Evolutionary conservation across 805 yeast species (phyloP).

Genomic region (Nakazawaea wickerhamii): DNA sequence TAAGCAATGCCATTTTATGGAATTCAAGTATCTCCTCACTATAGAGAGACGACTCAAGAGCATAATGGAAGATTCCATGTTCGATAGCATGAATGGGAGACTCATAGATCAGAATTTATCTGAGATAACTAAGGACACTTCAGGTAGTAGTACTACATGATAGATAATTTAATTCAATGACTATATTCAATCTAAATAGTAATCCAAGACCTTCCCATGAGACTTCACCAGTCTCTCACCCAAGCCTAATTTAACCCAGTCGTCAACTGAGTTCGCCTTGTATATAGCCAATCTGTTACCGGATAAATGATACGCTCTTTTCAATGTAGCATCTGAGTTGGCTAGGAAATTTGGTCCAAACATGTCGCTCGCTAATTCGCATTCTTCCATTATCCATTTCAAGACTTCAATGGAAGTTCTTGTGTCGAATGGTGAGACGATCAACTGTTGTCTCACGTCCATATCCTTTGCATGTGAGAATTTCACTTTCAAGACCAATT

Average conservation of each 20-base stretch:
- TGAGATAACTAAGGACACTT: not conserved
- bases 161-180: conserved; percentile 15
- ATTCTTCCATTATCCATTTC: conserved; percentile 49
- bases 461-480: conserved; percentile 44
- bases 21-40: conserved; percentile 8
- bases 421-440: conserved; percentile 49
- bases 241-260: conserved; percentile 37
- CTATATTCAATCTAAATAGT: conserved; percentile 5
- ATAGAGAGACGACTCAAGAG: conserved; percentile 6
- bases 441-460: conserved; percentile 44
- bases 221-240: conserved; percentile 29
- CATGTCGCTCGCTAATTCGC: conserved; percentile 33
- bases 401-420: conserved; percentile 42
- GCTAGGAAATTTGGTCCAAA: conserved; percentile 27
- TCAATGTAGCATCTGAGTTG: conserved; percentile 21
- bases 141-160: not conserved
- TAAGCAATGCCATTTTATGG: conserved; percentile 60
- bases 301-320: conserved; percentile 25
- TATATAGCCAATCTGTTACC: conserved; percentile 20
- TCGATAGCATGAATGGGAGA: not conserved
- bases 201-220: conserved; percentile 15
- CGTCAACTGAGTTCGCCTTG: conserved; percentile 22
- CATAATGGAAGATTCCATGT: not conserved
- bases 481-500: conserved; percentile 43
- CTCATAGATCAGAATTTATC: not conserved